A percentile compares a stretch with the other conserved stretches of the same genome.
phyloP scores from a whole-genome alignment of 345 rosid genomes.

The Boechera divaricarpa region DNA sequence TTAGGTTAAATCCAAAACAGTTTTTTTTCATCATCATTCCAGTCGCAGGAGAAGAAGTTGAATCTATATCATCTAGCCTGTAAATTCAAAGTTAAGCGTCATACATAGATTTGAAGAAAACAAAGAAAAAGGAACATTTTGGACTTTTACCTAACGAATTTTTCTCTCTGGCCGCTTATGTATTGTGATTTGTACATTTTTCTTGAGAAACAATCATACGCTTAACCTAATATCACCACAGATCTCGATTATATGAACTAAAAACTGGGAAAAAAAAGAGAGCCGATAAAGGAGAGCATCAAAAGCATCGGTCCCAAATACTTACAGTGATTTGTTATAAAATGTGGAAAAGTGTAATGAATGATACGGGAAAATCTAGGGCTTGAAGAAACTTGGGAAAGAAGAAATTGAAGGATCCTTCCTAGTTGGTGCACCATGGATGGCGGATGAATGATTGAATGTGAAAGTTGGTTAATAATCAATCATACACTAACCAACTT shows the following conservation, averaged over 20 bases:
- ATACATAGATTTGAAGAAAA: slow-evolving; percentile 12
- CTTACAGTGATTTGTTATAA: background rate
- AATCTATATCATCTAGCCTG: slow-evolving; percentile 81
- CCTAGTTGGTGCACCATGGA: slow-evolving; percentile 4
- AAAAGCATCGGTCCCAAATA: background rate
- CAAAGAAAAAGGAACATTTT: background rate
- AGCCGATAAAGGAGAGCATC: background rate
- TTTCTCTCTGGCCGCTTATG: slow-evolving; percentile 76
- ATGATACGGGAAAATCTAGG: background rate
- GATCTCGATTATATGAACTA: slow-evolving; percentile 16
- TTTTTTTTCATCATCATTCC: slow-evolving; percentile 49
- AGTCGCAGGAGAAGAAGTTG: slow-evolving; percentile 53
- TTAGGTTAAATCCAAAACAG: slow-evolving; percentile 60
- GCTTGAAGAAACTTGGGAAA: slow-evolving; percentile 34
- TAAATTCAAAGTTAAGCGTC: background rate
- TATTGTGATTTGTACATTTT: slow-evolving; percentile 75
- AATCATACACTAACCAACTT: background rate
- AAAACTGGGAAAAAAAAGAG: background rate
- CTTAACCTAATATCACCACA: slow-evolving; percentile 1
- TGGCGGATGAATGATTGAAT: slow-evolving; percentile 12
- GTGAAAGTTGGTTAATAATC: background rate
- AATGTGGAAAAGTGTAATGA: slow-evolving; percentile 18
- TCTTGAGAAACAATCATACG: slow-evolving; percentile 34
- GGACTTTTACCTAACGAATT: slow-evolving; percentile 64
- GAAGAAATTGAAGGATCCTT: slow-evolving; percentile 28